A percentile compares a stretch with the other conserved stretches of the same genome.
Evolutionary conservation across 202 grass and related monocot genomes (phyloP).

Genomic region (Setaria viridis): DNA sequence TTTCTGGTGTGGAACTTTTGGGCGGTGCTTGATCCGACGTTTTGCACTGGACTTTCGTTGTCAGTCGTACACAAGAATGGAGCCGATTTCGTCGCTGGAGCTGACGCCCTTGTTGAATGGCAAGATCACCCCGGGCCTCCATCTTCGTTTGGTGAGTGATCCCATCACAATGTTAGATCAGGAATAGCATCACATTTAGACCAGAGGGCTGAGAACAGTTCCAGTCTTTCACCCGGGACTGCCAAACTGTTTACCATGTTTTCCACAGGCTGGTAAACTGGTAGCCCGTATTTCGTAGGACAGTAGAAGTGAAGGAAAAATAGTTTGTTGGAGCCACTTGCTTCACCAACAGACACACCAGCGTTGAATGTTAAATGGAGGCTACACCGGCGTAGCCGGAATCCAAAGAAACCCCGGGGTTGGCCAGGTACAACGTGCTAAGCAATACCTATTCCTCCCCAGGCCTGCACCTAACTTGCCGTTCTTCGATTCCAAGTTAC

Average conservation of each 20-base stretch:
- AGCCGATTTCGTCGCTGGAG: constrained; percentile 40
- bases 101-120: constrained; percentile 36
- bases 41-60: constrained; percentile 11
- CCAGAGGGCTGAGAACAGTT: neutral
- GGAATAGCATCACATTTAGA: neutral
- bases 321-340: constrained; percentile 7
- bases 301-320: neutral
- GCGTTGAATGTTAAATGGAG: constrained; percentile 24
- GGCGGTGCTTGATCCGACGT: constrained; percentile 37
- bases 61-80: constrained; percentile 37
- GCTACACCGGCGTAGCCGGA: neutral
- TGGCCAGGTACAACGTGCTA: neutral
- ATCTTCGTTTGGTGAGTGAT: constrained; percentile 34
- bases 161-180: constrained; percentile 37
- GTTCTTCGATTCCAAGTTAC: constrained; percentile 15
- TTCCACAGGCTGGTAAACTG: neutral
- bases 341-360: constrained; percentile 23
- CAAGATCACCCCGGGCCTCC: neutral
- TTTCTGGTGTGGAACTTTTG: constrained; percentile 31
- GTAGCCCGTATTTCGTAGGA: neutral
- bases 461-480: neutral
- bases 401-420: neutral
- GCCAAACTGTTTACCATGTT: neutral
- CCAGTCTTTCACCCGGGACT: neutral
- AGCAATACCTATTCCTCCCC: neutral